A percentile compares a stretch with the other conserved stretches of the same genome.
Evolutionary conservation across 768 basidiomycete genomes (phyloP).

Genomic region (Clitopilus hobsonii): DNA sequence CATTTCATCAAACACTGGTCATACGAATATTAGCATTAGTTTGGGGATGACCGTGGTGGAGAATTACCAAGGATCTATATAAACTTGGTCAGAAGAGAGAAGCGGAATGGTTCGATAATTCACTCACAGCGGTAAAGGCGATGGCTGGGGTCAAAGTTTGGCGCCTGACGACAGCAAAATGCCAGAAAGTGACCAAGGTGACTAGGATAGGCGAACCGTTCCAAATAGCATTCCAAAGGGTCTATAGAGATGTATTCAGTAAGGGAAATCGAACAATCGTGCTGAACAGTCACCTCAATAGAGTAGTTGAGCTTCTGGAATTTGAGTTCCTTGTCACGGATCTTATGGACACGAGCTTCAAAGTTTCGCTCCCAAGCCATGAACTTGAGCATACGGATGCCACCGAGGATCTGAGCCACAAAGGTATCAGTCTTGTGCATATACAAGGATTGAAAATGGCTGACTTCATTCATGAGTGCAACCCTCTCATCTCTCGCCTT

Average conservation of each 20-base stretch:
- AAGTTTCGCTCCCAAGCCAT: constrained; percentile 95
- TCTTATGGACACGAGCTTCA: constrained; percentile 64
- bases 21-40: neutral
- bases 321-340: constrained; percentile 78
- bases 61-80: constrained; percentile 37
- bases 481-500: constrained; percentile 90
- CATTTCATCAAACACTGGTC: constrained; percentile 78
- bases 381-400: constrained; percentile 82
- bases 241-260: constrained; percentile 18
- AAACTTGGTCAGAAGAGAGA: constrained; percentile 26
- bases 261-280: neutral
- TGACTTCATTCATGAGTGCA: constrained; percentile 78
- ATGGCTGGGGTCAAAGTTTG: constrained; percentile 75
- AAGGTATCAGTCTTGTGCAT: neutral
- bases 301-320: constrained; percentile 85
- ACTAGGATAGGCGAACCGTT: constrained; percentile 65
- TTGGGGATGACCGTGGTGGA: too few species aligned
- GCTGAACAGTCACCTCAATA: constrained; percentile 60
- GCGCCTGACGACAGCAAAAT: constrained; percentile 67
- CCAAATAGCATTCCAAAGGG: constrained; percentile 44
- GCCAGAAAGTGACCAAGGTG: constrained; percentile 61
- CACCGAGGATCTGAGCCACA: constrained; percentile 64
- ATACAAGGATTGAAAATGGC: constrained; percentile 1
- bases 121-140: constrained; percentile 71
- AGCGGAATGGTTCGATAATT: constrained; percentile 16